These are phyloP conservation scores for Capsella bursapastoris DNA, from an alignment of 345 rosid species.

Conservation along the genomic window DNA sequence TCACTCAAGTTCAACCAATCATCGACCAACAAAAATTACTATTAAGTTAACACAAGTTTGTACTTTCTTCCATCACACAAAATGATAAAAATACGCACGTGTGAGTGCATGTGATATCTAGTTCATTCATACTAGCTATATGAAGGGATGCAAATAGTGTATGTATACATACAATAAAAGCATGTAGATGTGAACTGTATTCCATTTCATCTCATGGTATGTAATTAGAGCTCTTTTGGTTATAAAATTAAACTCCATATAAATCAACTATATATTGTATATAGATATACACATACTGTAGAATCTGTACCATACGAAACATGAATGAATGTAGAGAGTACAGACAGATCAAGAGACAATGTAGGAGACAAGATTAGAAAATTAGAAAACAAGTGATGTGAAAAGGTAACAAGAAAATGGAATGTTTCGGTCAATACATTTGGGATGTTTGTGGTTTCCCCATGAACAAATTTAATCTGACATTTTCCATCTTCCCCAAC, in stretches of 20 bases:
- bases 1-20: background rate
- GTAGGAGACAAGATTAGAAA: conserved; percentile 41
- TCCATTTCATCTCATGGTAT: background rate
- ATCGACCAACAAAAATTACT: conserved; percentile 10
- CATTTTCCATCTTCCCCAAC: conserved; percentile 41
- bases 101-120: background rate
- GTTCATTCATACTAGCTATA: background rate
- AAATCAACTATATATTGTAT: background rate
- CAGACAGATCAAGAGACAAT: conserved; percentile 39
- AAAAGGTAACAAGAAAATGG: conserved; percentile 43
- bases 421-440: conserved; percentile 46
- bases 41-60: background rate
- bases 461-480: conserved; percentile 42
- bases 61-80: background rate
- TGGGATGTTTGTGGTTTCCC: conserved; percentile 48
- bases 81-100: background rate
- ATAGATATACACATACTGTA: background rate
- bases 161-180: background rate
- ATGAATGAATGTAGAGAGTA: conserved; percentile 32
- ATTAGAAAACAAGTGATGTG: conserved; percentile 34
- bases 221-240: conserved; percentile 2
- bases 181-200: conserved; percentile 8
- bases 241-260: background rate
- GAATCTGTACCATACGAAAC: background rate
- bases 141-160: background rate